Evolutionary conservation across 352 stramenopile genomes (phyloP).

Genomic region (Plasmopara muralis): DNA sequence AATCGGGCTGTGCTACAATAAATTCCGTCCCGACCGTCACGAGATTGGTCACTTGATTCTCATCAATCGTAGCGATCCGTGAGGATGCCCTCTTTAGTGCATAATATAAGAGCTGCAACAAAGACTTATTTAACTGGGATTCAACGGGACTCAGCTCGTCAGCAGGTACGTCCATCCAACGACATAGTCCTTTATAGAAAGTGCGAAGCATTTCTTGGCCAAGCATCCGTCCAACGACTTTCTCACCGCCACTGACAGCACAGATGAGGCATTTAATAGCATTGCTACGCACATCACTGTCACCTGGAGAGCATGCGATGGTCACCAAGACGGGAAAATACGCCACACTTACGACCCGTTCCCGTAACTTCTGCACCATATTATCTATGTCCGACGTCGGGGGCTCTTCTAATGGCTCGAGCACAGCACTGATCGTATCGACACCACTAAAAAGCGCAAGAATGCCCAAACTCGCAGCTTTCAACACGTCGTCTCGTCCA

Average conservation of each 20-base stretch:
- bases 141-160: constrained; percentile 27
- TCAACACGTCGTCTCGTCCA: constrained; percentile 42
- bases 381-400: constrained; percentile 34
- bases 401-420: constrained; percentile 37
- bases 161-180: constrained; percentile 49
- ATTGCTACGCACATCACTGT: constrained; percentile 42
- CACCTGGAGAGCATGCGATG: constrained; percentile 40
- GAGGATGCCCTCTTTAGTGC: constrained; percentile 56
- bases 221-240: constrained; percentile 52
- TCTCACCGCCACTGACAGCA: constrained; percentile 48
- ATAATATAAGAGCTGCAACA: constrained; percentile 63
- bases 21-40: constrained; percentile 68
- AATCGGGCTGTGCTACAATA: constrained; percentile 44
- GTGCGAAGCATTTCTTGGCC: constrained; percentile 65
- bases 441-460: constrained; percentile 50
- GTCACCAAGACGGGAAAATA: constrained; percentile 64
- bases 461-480: constrained; percentile 46
- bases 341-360: constrained; percentile 47
- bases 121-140: constrained; percentile 34
- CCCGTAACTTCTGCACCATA: constrained; percentile 51
- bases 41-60: constrained; percentile 57
- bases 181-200: constrained; percentile 53
- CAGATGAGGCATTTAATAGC: constrained; percentile 68
- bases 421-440: constrained; percentile 38
- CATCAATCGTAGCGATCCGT: constrained; percentile 39